Evolutionary conservation across 345 rosid genomes (phyloP).

Genomic region (Moringa oleifera): DNA sequence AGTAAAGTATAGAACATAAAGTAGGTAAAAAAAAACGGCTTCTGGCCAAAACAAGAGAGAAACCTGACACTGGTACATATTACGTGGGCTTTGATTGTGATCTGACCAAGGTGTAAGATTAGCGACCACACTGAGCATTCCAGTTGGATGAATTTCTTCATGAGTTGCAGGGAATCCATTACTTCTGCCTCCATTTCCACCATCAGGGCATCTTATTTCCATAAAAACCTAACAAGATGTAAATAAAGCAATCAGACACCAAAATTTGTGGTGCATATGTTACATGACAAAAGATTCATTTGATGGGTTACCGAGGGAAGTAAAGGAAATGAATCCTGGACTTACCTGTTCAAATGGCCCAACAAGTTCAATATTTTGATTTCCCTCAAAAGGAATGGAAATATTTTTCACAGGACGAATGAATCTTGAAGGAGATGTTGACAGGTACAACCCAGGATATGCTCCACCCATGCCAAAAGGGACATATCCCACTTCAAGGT

Average conservation of each 20-base stretch:
- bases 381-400: constrained; percentile 35
- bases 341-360: constrained; percentile 98
- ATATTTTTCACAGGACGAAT: constrained; percentile 78
- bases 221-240: constrained; percentile 60
- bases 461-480: constrained; percentile 90
- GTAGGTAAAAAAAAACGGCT: not conserved
- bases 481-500: constrained; percentile 92
- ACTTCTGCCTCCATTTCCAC: constrained; percentile 89
- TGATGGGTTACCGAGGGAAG: not conserved
- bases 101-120: constrained; percentile 99
- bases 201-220: constrained; percentile 98
- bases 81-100: constrained; percentile 98
- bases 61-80: constrained; percentile 99
- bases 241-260: constrained; percentile 8
- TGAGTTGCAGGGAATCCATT: constrained; percentile 69
- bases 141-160: constrained; percentile 93
- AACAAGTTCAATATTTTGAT: constrained; percentile 58
- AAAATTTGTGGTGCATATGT: constrained; percentile 10
- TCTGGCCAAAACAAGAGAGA: constrained; percentile 8
- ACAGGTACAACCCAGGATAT: constrained; percentile 83
- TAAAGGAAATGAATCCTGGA: not conserved
- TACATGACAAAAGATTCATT: constrained; percentile 10
- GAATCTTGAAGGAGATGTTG: constrained; percentile 87
- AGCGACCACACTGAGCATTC: constrained; percentile 94
- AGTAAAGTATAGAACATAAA: constrained; percentile 9